phyloP scores from a whole-genome alignment of 177 flowering plant genomes.

The Telopea speciosissima region DNA sequence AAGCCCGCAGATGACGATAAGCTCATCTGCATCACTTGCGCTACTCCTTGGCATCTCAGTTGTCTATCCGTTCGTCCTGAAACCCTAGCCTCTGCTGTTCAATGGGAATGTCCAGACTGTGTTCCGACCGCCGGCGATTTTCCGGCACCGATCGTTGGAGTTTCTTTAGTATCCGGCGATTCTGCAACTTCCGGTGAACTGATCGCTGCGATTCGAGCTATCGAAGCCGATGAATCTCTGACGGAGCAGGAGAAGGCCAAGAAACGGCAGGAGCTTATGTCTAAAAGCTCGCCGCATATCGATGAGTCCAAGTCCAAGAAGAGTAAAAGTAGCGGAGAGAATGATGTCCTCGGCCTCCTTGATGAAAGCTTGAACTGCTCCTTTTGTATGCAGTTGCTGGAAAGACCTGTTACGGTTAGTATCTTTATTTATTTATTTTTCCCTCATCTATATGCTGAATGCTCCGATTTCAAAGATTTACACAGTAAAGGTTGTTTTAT shows the following conservation, averaged over 20 bases:
- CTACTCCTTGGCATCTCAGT: slow-evolving; percentile 72
- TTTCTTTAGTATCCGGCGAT: not conserved
- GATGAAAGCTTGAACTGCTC: slow-evolving; percentile 48
- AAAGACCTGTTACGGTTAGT: slow-evolving; percentile 73
- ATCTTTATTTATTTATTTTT: not conserved
- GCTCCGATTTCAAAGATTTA: too few species aligned
- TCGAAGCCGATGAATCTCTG: slow-evolving; percentile 48
- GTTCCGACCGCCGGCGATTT: slow-evolving; percentile 5
- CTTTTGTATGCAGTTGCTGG: slow-evolving; percentile 65
- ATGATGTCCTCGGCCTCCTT: slow-evolving; percentile 26
- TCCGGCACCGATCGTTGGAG: slow-evolving; percentile 4
- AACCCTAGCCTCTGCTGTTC: slow-evolving; percentile 29
- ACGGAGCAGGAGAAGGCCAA: slow-evolving; percentile 57
- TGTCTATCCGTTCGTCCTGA: slow-evolving; percentile 48
- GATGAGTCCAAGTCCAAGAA: slow-evolving; percentile 13
- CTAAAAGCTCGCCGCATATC: slow-evolving; percentile 21
- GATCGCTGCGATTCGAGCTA: slow-evolving; percentile 51
- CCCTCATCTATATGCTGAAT: too few species aligned
- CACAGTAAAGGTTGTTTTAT: too few species aligned
- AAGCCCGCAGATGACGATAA: slow-evolving; percentile 44
- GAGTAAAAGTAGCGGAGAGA: not conserved
- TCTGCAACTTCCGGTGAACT: slow-evolving; percentile 22
- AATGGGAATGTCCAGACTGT: slow-evolving; percentile 85
- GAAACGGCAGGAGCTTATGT: slow-evolving; percentile 54
- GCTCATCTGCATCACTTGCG: slow-evolving; percentile 63